phyloP scores from a whole-genome alignment of 1,284 basidiomycete species.

The Irpex lacteus region DNA sequence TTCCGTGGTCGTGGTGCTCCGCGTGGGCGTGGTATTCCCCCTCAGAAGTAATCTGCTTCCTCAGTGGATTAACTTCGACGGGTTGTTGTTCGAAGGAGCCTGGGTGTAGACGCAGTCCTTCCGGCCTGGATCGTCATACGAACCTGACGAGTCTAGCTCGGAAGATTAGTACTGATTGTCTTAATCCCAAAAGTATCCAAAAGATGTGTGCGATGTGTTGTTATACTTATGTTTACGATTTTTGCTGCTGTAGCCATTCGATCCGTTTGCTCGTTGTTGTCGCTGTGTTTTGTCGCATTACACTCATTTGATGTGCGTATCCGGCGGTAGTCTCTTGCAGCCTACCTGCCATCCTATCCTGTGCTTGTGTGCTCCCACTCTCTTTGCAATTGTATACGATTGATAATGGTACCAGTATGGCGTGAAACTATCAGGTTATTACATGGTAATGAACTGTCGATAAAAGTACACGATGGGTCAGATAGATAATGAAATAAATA shows the following conservation, averaged over 20 bases:
- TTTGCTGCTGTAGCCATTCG: constrained; percentile 13
- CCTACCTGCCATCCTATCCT: neutral
- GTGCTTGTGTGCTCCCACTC: neutral
- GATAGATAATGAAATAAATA: too few relatives aligned
- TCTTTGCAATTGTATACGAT: neutral
- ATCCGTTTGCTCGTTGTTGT: constrained; percentile 9
- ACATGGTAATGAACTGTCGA: too few relatives aligned
- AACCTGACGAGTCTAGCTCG: constrained; percentile 5
- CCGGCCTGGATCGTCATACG: constrained; percentile 12
- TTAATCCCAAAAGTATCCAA: constrained; percentile 14
- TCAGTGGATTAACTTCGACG: neutral
- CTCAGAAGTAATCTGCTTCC: constrained; percentile 22
- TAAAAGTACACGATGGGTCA: too few relatives aligned
- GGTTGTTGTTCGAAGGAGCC: neutral
- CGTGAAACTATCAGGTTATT: neutral
- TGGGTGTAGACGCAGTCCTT: constrained; percentile 12
- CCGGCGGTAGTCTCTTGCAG: neutral
- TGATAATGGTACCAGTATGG: neutral
- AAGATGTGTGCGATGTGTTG: constrained; percentile 6
- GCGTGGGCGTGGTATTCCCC: constrained; percentile 25
- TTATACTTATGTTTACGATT: constrained; percentile 8
- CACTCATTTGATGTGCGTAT: constrained; percentile 1
- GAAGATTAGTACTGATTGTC: neutral
- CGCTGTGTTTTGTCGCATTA: constrained; percentile 15
- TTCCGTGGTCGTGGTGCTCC: constrained; percentile 28